A percentile compares a stretch with the other conserved stretches of the same genome.
Conservation (phyloP, 2,329 filamentous ascomycete genomes). For the Colletotrichum musicola region DNA sequence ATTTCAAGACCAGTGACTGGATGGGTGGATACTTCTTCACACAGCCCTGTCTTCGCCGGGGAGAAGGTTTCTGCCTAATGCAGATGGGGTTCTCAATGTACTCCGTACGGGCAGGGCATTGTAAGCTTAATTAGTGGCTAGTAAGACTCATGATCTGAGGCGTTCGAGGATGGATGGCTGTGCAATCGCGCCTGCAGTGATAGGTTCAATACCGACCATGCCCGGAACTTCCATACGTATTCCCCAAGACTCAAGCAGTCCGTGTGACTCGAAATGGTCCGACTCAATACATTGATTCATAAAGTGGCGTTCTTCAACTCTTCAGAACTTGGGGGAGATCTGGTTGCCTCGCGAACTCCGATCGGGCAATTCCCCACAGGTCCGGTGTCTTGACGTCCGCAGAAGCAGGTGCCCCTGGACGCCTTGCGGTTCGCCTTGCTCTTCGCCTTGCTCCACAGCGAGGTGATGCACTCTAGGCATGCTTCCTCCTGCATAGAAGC, state of each 20-base stretch:
- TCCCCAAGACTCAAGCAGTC: background rate
- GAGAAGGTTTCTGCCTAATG: constrained; percentile 11
- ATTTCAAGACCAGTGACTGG: background rate
- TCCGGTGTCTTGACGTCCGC: background rate
- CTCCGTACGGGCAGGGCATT: background rate
- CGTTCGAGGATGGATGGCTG: constrained; percentile 1
- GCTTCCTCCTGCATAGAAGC: constrained; percentile 2
- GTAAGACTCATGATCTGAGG: background rate
- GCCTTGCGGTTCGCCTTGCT: constrained; percentile 32
- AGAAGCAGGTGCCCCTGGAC: constrained; percentile 14
- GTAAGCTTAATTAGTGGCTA: constrained; percentile 24
- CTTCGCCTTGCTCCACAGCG: constrained; percentile 24
- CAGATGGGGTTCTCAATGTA: background rate
- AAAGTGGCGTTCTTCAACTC: background rate
- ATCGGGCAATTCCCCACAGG: constrained; percentile 5
- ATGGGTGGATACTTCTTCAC: background rate
- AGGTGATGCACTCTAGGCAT: background rate
- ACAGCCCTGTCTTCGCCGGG: background rate
- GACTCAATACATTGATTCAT: background rate
- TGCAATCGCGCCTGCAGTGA: background rate
- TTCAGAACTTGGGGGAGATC: constrained; percentile 7
- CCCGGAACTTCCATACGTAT: background rate
- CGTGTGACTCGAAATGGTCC: background rate
- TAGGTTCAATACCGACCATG: too few relatives aligned
- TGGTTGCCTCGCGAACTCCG: constrained; percentile 6